These are phyloP conservation scores for Nothophoma quercina DNA, from an alignment of 2,329 filamentous ascomycete species.

Conservation along the genomic window DNA sequence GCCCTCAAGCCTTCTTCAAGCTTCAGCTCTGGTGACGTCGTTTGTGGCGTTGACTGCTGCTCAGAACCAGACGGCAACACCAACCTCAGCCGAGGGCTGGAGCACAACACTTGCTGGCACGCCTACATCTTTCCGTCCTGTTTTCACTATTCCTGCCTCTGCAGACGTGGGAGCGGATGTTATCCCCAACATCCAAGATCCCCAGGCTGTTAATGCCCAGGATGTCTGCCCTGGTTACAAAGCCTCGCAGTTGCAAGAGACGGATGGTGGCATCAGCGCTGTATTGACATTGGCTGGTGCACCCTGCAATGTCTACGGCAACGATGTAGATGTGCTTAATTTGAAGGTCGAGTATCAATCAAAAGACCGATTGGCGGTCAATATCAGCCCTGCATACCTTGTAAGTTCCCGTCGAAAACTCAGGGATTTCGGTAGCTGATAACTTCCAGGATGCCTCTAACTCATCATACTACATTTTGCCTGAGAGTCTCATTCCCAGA, in stretches of 20 bases:
- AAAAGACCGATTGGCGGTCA: constrained; percentile 70
- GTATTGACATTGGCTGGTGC: constrained; percentile 60
- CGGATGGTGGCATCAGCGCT: constrained; percentile 59
- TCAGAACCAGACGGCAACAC: constrained; percentile 22
- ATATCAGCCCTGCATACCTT: constrained; percentile 72
- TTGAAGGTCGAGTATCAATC: constrained; percentile 74
- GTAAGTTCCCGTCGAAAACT: constrained; percentile 29
- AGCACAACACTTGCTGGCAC: constrained; percentile 38
- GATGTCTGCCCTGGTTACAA: constrained; percentile 68
- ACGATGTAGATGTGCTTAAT: constrained; percentile 71
- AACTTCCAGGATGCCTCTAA: constrained; percentile 60
- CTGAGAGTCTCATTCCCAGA: constrained; percentile 68
- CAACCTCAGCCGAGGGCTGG: constrained; percentile 27
- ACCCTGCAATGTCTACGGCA: constrained; percentile 77
- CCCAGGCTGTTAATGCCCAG: constrained; percentile 69
- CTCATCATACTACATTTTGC: constrained; percentile 71
- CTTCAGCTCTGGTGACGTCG: constrained; percentile 31
- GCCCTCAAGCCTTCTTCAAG: constrained; percentile 30
- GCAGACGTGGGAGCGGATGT: constrained; percentile 44
- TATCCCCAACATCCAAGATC: constrained; percentile 70
- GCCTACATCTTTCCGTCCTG: constrained; percentile 39
- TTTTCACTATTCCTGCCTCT: constrained; percentile 49
- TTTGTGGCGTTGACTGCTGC: constrained; percentile 35
- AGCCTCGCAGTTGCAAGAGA: constrained; percentile 59
- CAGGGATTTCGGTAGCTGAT: constrained; percentile 16